Percentiles rank a stretch among this genome's conserved stretches.
Conservation (phyloP, 78 protist genomes). For the Parvularia atlantis region DNA sequence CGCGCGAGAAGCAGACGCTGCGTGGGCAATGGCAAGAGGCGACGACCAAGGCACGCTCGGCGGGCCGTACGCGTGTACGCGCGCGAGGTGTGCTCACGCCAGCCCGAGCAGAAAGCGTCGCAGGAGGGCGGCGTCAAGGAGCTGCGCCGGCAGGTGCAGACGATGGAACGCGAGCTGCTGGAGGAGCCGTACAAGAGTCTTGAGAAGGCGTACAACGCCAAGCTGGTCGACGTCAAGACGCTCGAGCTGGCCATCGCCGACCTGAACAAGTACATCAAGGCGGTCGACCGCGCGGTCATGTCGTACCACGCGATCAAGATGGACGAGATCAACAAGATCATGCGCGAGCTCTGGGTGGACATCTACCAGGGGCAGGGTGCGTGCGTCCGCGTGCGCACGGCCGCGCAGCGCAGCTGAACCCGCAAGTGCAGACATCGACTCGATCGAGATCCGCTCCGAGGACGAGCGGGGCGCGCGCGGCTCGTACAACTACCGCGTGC, state of each 20-base stretch:
- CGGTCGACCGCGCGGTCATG: constrained; percentile 37
- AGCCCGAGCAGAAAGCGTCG: not conserved
- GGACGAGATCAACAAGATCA: constrained; percentile 83
- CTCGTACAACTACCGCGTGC: constrained; percentile 20
- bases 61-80: no score
- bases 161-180: not conserved
- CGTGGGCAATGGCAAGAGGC: no score
- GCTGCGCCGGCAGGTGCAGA: not conserved
- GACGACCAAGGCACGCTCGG: no score
- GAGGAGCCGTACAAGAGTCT: not conserved
- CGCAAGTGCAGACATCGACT: constrained; percentile 80
- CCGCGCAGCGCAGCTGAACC: not conserved
- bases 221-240: not conserved
- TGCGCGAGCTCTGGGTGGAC: constrained; percentile 80
- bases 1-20: no score
- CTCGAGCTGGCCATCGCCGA: constrained; percentile 26
- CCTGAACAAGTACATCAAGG: constrained; percentile 20
- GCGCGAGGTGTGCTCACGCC: no score
- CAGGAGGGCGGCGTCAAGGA: not conserved
- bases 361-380: constrained; percentile 61
- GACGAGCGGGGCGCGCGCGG: constrained; percentile 11
- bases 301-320: constrained; percentile 75
- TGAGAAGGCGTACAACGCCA: not conserved
- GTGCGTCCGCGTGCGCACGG: not conserved
- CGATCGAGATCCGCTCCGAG: constrained; percentile 77